Evolutionary conservation across 2,329 filamentous ascomycete species (phyloP).

Genomic region (Xylaria sp.): DNA sequence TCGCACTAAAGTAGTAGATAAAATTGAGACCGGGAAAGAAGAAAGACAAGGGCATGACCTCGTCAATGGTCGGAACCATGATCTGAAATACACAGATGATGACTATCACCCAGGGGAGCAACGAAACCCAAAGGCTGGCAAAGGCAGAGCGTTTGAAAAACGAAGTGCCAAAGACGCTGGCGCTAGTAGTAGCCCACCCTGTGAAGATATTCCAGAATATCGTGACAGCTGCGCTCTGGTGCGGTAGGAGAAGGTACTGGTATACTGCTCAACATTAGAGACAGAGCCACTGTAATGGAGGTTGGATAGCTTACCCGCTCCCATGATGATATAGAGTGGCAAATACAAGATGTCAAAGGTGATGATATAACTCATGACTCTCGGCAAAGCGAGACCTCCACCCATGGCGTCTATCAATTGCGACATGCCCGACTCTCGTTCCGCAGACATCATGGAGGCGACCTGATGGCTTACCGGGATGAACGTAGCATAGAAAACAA

Average conservation of each 20-base stretch:
- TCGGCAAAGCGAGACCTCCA: slow-evolving; percentile 63
- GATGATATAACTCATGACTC: slow-evolving; percentile 67
- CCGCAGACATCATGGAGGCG: slow-evolving; percentile 69
- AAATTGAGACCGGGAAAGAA: slow-evolving; percentile 40
- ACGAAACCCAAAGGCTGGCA: slow-evolving; percentile 37
- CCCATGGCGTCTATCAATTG: slow-evolving; percentile 77
- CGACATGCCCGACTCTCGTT: slow-evolving; percentile 71
- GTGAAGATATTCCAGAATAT: slow-evolving; percentile 51
- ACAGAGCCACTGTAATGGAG: slow-evolving; percentile 20
- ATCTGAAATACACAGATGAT: slow-evolving; percentile 16
- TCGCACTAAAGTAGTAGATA: slow-evolving; percentile 35
- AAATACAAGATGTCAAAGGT: slow-evolving; percentile 71
- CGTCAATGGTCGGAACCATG: slow-evolving; percentile 2
- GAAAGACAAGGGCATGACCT: slow-evolving; percentile 29
- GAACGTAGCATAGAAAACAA: slow-evolving; percentile 70
- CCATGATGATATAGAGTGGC: slow-evolving; percentile 47
- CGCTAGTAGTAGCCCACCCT: slow-evolving; percentile 61
- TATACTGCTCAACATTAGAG: slow-evolving; percentile 50
- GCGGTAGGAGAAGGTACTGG: slow-evolving; percentile 34
- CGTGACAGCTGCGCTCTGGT: slow-evolving; percentile 35
- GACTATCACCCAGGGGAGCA: slow-evolving; percentile 35
- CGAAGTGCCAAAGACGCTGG: slow-evolving; percentile 58
- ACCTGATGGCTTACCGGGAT: slow-evolving; percentile 73
- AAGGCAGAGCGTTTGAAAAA: slow-evolving; percentile 41
- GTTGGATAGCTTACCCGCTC: slow-evolving; percentile 40